Evolutionary conservation across 2,329 filamentous ascomycete species (phyloP), one percentile per base, ranked within the genome.

Genomic region (Aspergillus sp.): DNA sequence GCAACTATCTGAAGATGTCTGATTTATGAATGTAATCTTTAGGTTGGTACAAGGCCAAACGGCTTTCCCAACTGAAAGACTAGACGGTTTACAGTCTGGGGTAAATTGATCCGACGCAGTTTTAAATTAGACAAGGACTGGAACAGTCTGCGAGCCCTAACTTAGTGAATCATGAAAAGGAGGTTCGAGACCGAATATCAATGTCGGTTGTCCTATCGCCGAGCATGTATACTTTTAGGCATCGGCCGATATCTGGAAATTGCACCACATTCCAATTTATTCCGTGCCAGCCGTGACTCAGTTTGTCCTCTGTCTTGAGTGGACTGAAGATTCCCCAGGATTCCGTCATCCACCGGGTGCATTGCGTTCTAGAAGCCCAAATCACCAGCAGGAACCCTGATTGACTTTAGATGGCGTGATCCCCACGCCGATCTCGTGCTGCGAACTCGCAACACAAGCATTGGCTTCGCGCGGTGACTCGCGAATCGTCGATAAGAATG

Each of bases 401-500:
- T 48, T 48, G 45, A 17, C 17, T 15, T 12, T 17, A 17, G 30
- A 48, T 48, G 11, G 45, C 45, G 45, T 6, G 5, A 34, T 38
- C 32, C 17, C 30, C n/a, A 5, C 11, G n/a, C n/a, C 8, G n/a
- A 43, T 20, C 30, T 36, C 45, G 30, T 36, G 30, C 32, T 48
- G 17, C 32, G 38, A 38, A 17, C 17, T 22, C 45, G 13, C 4
- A 4, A 48, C 11, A 48, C 44, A 48, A 48, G 45, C 45, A 32
- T 48, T 36, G 5, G 26, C 22, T 30, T 30, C 6, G 30, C 32
- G 43, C 22, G 9, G n/a, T 44, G 24, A n/a, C 34, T 32, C 18
- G 45, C 30, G 12, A 41, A 50, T 50, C 48, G 48, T 26, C 34
- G 36, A 39, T 50, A 50, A 50, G 34, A 24, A 41, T 39, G 48